phyloP scores from a whole-genome alignment of 345 rosid genomes.

The Camelina hispida region DNA sequence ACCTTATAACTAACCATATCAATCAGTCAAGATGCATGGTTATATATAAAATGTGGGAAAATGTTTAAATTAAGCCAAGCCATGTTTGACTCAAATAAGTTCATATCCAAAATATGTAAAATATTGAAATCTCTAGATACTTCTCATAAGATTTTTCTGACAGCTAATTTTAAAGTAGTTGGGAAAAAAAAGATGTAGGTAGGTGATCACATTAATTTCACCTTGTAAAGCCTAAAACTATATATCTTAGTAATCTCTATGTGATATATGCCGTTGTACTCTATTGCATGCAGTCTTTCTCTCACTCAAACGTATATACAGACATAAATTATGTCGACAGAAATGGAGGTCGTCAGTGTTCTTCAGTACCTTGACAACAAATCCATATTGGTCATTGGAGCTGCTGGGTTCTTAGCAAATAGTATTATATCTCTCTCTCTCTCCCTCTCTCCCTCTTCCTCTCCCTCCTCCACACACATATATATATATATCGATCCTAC shows the following conservation, averaged over 20 bases:
- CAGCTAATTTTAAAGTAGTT: slow-evolving; percentile 37
- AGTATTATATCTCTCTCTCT: slow-evolving; percentile 23
- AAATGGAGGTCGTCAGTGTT: slow-evolving; percentile 35
- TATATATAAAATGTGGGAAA: neutral
- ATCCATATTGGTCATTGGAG: slow-evolving; percentile 43
- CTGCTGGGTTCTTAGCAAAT: slow-evolving; percentile 47
- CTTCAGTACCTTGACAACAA: slow-evolving; percentile 46
- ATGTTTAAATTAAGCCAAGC: neutral
- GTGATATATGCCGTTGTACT: slow-evolving; percentile 3
- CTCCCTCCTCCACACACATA: neutral
- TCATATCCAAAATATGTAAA: slow-evolving; percentile 3
- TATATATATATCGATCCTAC: neutral
- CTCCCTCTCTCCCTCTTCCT: neutral
- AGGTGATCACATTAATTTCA: slow-evolving; percentile 35
- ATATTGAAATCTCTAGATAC: neutral
- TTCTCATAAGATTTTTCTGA: neutral
- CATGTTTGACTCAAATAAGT: neutral
- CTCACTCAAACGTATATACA: slow-evolving; percentile 16
- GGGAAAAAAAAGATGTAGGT: slow-evolving; percentile 14
- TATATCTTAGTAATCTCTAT: slow-evolving; percentile 16
- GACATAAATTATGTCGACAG: slow-evolving; percentile 31
- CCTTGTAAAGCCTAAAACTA: slow-evolving; percentile 20
- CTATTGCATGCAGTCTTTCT: slow-evolving; percentile 4
- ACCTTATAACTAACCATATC: neutral
- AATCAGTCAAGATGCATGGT: neutral